phyloP scores from a whole-genome alignment of 306 rosid genomes.

The Trifolium repens region DNA sequence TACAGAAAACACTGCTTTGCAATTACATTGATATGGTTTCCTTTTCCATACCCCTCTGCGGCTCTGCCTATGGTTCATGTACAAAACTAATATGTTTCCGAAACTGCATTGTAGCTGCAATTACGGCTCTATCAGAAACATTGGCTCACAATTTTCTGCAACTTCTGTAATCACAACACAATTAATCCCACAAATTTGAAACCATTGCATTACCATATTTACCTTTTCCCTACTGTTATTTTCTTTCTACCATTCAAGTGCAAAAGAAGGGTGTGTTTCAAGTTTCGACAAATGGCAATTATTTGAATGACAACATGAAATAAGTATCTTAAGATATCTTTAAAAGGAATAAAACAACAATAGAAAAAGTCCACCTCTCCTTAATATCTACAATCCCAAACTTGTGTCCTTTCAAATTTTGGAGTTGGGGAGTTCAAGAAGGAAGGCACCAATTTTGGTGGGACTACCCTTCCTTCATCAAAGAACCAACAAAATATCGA shows the following conservation, averaged over 20 bases:
- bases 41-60: conserved; percentile 18
- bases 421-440: not conserved
- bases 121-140: not conserved
- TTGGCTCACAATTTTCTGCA: not conserved
- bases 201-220: not conserved
- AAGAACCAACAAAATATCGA: not conserved
- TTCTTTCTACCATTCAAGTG: not conserved
- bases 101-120: not conserved
- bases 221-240: not conserved
- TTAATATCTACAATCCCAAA: not conserved
- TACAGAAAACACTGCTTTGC: not conserved
- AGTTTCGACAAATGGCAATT: not conserved
- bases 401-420: not conserved
- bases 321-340: not conserved
- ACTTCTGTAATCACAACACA: not conserved
- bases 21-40: not conserved
- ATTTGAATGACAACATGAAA: not conserved
- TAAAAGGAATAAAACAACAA: not conserved
- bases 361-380: not conserved
- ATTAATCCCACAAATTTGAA: not conserved
- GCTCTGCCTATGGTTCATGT: not conserved
- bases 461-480: not conserved
- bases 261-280: not conserved
- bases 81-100: not conserved
- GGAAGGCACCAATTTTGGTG: no score